These are phyloP conservation scores for Ogataea paradorogensis DNA, from an alignment of 805 yeast species.

Conservation along the genomic window DNA sequence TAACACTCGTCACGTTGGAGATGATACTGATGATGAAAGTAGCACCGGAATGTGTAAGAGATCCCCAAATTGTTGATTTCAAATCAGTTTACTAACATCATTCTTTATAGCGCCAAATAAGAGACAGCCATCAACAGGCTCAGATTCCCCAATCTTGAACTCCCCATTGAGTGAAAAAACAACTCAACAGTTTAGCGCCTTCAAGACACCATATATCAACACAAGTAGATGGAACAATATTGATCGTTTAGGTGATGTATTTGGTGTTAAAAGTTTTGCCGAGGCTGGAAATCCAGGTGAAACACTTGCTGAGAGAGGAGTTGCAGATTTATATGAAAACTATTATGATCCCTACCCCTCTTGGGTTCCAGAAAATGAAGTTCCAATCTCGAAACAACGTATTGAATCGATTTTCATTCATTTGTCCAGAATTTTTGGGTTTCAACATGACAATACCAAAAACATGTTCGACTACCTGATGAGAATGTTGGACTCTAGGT, in stretches of 20 bases:
- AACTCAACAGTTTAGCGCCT: slow-evolving; percentile 38
- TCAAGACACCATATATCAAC: slow-evolving; percentile 42
- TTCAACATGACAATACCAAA: slow-evolving; percentile 61
- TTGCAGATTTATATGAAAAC: slow-evolving; percentile 42
- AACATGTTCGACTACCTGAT: slow-evolving; percentile 68
- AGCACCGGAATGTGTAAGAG: slow-evolving; percentile 18
- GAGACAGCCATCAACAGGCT: slow-evolving; percentile 9
- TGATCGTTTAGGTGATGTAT: slow-evolving; percentile 33
- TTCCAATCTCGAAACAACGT: slow-evolving; percentile 50
- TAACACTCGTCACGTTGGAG: slow-evolving; percentile 2
- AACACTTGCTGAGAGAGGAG: slow-evolving; percentile 29
- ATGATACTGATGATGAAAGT: slow-evolving; percentile 11
- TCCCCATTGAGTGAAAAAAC: slow-evolving; percentile 31
- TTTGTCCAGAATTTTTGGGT: slow-evolving; percentile 57
- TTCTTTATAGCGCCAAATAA: slow-evolving; percentile 21
- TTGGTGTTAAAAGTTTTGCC: slow-evolving; percentile 29
- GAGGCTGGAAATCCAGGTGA: slow-evolving; percentile 35
- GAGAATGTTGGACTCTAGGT: slow-evolving; percentile 62
- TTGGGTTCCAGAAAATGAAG: slow-evolving; percentile 41
- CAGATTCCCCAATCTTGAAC: slow-evolving; percentile 20
- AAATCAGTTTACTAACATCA: slow-evolving; percentile 5
- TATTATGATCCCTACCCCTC: slow-evolving; percentile 53
- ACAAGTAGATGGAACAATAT: slow-evolving; percentile 44
- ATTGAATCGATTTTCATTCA: slow-evolving; percentile 56
- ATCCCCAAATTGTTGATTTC: neutral